Percentiles rank a stretch among this genome's conserved stretches.
Conservation (phyloP, 768 basidiomycete genomes). For the Mycena rebaudengoi region DNA sequence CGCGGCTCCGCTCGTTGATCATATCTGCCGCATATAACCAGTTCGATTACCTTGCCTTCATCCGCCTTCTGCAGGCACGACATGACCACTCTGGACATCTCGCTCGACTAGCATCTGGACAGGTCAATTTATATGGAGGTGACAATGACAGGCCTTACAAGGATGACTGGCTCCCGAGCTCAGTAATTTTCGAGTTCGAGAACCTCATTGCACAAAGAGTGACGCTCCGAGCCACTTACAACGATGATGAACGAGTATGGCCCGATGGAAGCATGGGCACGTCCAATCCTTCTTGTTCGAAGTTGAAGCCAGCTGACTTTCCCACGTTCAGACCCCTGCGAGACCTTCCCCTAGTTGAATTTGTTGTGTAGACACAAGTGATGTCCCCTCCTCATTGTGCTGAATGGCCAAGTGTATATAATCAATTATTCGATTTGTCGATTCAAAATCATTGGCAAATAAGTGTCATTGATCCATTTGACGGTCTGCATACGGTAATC, state of each 20-base stretch:
- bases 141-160: background rate
- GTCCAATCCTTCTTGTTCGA: background rate
- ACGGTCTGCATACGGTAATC: too few species aligned
- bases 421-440: too few species aligned
- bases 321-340: constrained; percentile 1
- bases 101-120: background rate
- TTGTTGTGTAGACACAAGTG: too few species aligned
- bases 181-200: background rate
- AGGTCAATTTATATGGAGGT: background rate
- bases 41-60: constrained; percentile 5
- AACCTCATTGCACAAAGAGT: background rate
- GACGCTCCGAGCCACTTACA: background rate
- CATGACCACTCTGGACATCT: background rate
- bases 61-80: background rate
- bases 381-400: too few species aligned
- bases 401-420: too few species aligned
- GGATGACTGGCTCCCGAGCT: background rate
- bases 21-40: background rate
- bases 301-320: constrained; percentile 1
- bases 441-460: too few species aligned
- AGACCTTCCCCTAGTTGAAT: constrained; percentile 2
- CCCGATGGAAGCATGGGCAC: background rate
- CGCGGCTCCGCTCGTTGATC: background rate
- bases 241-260: background rate
- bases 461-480: too few species aligned